Evolutionary conservation across 1,284 basidiomycete species (phyloP), one percentile per base, ranked within the genome.

Genomic region (Moniliophthora roreri): DNA sequence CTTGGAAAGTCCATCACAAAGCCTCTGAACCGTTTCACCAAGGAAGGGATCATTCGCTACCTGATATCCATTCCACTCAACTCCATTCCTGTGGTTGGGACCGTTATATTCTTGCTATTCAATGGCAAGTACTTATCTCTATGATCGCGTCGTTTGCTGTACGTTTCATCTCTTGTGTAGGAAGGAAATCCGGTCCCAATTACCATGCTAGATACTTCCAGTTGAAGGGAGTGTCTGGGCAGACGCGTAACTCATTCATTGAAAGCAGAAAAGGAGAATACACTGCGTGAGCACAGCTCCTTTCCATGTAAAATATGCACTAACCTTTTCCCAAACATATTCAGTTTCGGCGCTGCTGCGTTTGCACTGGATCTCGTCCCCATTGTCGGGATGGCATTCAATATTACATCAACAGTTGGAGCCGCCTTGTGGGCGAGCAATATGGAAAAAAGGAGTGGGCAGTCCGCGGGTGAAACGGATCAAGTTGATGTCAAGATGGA

Each of bases 391-490:
- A 72, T 82, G 46, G 55, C 81, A 26, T 80, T 83, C 64, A 72
- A 67, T 34, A 80, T 83, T 60, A 81, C 81, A 0, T 77, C 75
- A 23, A 78, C 80, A 0, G 81, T 87, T 24, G 88, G 87, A 21
- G 87, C 87, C 0, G 87, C 87, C 2, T 68, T 91, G 51, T 89
- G 86, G 85, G 87, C 86, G 0, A 79, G 80, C 11, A 79, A 86
- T 52, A 56, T 86, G 8, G 84, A 87, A 65, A 69, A 63, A 18
- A 28, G 44, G 23, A 26, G 21, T 24, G 13, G 8, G 16, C 9
- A n/a, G n/a, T n/a, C 11, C 26, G 15, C 44, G n/a, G 13, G 28
- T 3, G 16, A 24, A 15, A 9, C 41, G 21, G 39, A 40, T 13
- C 23, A 46, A n/a, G 28, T 28, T 32, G 24, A 46, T 46, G 44